These are phyloP conservation scores for Lentinula edodes DNA, from an alignment of 768 basidiomycete species.

Conservation along the genomic window DNA sequence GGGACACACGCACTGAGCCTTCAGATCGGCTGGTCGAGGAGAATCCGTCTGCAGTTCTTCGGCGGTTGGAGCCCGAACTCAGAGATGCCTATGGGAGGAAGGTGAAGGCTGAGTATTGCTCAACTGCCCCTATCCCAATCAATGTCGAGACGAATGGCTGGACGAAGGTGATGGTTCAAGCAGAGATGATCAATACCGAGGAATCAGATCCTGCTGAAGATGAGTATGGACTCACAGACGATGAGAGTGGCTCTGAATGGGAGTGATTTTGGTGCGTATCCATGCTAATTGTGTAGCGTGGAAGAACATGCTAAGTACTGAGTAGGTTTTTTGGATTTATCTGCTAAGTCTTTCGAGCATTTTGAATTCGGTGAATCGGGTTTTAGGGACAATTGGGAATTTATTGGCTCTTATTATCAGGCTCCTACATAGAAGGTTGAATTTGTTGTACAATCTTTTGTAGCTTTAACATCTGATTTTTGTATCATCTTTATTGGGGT, in stretches of 20 bases:
- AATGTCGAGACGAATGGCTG: neutral
- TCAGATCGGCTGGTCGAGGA: neutral
- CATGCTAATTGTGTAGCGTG: no score
- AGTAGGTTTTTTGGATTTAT: no score
- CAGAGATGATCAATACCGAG: conserved; percentile 2
- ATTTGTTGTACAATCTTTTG: neutral
- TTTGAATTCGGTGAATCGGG: no score
- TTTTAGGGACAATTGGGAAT: neutral
- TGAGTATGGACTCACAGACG: neutral
- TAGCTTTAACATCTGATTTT: neutral
- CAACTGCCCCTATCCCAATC: neutral
- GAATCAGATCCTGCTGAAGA: conserved; percentile 2
- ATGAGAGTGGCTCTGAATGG: neutral
- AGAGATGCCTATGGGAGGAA: neutral
- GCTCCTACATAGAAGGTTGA: neutral
- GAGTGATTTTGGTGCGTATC: neutral
- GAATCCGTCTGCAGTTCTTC: neutral
- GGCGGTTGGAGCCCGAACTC: neutral
- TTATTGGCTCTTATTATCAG: neutral
- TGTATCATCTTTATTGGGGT: neutral
- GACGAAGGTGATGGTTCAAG: neutral
- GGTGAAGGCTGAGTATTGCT: neutral
- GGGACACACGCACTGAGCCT: neutral
- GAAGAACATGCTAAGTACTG: no score
- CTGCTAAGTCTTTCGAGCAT: no score